Percentiles rank a stretch among this genome's conserved stretches.
These are phyloP conservation scores for Sugiyamaella neomexicana DNA, from an alignment of 1,139 yeast species.

Conservation along the genomic window DNA sequence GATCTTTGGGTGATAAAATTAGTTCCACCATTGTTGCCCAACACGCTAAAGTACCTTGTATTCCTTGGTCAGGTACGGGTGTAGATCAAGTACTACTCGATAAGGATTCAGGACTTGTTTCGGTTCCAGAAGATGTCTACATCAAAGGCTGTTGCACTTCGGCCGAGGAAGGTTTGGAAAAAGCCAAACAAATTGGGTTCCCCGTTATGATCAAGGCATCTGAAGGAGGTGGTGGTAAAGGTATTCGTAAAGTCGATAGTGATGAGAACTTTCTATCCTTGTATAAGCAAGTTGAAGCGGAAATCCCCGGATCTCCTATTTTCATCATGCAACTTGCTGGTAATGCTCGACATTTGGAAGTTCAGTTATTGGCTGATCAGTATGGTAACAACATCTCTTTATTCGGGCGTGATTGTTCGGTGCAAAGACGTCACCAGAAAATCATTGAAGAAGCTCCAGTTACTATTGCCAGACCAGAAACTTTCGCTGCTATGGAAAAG, in stretches of 20 bases:
- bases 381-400: conserved; percentile 91
- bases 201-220: conserved; percentile 98
- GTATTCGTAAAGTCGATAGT: conserved; percentile 96
- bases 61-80: conserved; percentile 99
- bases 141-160: conserved; percentile 88
- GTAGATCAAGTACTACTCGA: conserved; percentile 79
- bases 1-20: conserved; percentile 97
- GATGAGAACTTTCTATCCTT: conserved; percentile 90
- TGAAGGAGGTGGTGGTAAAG: conserved; percentile 99
- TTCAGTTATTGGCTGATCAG: conserved; percentile 86
- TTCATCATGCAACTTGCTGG: conserved; percentile 91
- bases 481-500: conserved; percentile 88
- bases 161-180: conserved; percentile 70
- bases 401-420: conserved; percentile 96
- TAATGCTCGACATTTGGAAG: conserved; percentile 95
- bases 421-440: conserved; percentile 96
- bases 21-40: conserved; percentile 98
- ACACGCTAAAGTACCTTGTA: conserved; percentile 96
- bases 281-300: conserved; percentile 80
- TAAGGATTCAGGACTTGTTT: conserved; percentile 68
- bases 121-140: conserved; percentile 81
- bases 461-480: conserved; percentile 82
- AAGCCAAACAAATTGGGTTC: conserved; percentile 78
- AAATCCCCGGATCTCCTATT: conserved; percentile 98
- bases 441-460: conserved; percentile 98